Evolutionary conservation across 2,329 filamentous ascomycete genomes (phyloP), one percentile per base, ranked within the genome.

Genomic region (Fusarium siculi): DNA sequence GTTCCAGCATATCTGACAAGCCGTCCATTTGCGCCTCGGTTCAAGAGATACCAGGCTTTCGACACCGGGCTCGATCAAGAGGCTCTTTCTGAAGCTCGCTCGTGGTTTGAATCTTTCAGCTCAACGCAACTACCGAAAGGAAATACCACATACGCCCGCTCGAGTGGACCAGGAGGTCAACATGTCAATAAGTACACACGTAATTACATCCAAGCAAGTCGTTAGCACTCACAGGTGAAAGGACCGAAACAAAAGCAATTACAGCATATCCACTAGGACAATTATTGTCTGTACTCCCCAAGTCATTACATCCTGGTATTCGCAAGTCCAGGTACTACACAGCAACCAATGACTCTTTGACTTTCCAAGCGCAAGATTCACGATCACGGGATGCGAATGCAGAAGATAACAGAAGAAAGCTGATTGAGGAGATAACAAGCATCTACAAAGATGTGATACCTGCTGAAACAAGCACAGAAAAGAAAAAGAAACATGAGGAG

Each of bases 131-230:
- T 91, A 5, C 89, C 89, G 19, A 83, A 80, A 60, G 89, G 88
- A 14, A 85, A 79, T 49, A 90, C 87, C 9, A 85, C 81, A 16
- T 90, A 85, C 77, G 85, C 89, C 5, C 84, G 89, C n/a, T 90
- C 89, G 6, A 90, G 88, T 73, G 89, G 89, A 1, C 88, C 89
- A 5, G 89, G 89, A 18, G 89, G 89, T 4, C 89, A 91, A 73
- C 88, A 91, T 75, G 88, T 90, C 37, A 91, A 91, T 77, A 91
- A 90, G 89, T 90, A 76, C 59, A 85, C 28, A 55, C n/a, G 30
- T 25, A 42, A 23, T 32, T 34, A 25, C 30, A 3, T 66, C 85
- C 19, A 80, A 52, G 84, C 83, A 18, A 80, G 79, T 44, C 84
- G 72, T 9, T 85, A 79, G 83, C 83, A 16, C 83, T 86, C 15